Conservation (phyloP, 139 green algal genomes). For the Coelastrella sp. region DNA sequence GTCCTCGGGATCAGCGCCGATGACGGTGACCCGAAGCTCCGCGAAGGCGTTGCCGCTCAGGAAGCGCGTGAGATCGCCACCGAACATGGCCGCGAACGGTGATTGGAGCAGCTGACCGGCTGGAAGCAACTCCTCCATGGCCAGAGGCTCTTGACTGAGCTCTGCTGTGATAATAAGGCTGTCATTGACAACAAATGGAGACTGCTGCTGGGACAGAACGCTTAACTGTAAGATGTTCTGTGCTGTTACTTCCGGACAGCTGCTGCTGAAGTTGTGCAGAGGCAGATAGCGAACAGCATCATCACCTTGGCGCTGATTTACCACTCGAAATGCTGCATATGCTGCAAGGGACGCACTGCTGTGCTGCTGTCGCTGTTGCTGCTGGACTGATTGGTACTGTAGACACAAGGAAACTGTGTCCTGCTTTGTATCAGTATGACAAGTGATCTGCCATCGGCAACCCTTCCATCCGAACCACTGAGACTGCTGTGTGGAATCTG, state of each 20-base stretch:
- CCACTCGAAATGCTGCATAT: background rate
- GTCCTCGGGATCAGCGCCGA: conserved; percentile 3
- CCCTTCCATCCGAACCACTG: conserved; percentile 33
- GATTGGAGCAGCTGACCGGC: background rate
- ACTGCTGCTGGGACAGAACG: background rate
- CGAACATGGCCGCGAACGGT: background rate
- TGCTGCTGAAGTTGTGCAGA: background rate
- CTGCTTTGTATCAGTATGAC: background rate
- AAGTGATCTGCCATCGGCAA: background rate
- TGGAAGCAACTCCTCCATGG: conserved; percentile 6
- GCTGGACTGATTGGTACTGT: background rate
- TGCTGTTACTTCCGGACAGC: background rate
- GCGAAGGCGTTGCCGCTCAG: conserved; percentile 1
- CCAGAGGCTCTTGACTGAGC: conserved; percentile 13
- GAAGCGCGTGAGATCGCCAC: conserved; percentile 30
- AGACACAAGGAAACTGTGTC: background rate
- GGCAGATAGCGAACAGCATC: conserved; percentile 3
- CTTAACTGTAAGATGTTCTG: conserved; percentile 4
- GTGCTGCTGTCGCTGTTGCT: background rate
- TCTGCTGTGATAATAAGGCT: background rate
- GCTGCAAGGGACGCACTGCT: background rate
- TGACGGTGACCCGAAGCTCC: background rate
- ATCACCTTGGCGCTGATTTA: background rate
- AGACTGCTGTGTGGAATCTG: background rate
- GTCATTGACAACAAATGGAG: background rate